Base-by-base conservation (phyloP, 176 grass and related monocot genomes). In the Carex littledalei region DNA sequence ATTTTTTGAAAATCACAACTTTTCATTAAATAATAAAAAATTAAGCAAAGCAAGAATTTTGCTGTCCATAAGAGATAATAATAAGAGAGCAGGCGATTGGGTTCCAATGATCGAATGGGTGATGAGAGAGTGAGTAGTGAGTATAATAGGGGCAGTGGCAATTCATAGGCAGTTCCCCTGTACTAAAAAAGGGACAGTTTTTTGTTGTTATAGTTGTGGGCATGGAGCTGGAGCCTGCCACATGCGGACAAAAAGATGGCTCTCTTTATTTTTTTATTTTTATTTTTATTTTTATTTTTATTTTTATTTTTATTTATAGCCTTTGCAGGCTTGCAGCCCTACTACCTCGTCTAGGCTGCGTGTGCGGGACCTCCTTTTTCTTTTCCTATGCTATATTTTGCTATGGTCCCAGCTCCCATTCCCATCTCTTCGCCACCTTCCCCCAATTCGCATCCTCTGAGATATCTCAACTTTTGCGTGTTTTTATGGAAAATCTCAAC, bases 291-390 rank as follows among this genome's bases (percentile, higher is more conserved):
- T 62, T 50, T 26, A 26, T 26, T 2, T n/a, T n/a, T 52, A 26
- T 62, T 82, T 63, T 47, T 32, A 17, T 58, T 81, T 52, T 2
- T 66, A 16, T 62, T 82, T 47, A 6, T 24, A 82, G 80, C 32
- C 80, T 65, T 82, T 82, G 55, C 80, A 82, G 80, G 60, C 69
- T 82, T 82, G 55, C 80, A 82, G 80, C 80, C 69, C 69, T 73
- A 73, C 34, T 73, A 73, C 34, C 18, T 82, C 6, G 76, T 39
- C 18, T 80, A 79, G 76, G 15, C 34, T 43, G 56, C 18, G 37
- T 39, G 37, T 39, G 37, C 37, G 37, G 76, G 29, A 57, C 20
- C 60, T 63, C 60, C 26, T 26, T 26, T 26, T 26, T 26, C 22
- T 39, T 39, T 39, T 66, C 24, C 63, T 66, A 67, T 34, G 32